Conservation (phyloP, 2,329 filamentous ascomycete species). For the Monilinia laxa region DNA sequence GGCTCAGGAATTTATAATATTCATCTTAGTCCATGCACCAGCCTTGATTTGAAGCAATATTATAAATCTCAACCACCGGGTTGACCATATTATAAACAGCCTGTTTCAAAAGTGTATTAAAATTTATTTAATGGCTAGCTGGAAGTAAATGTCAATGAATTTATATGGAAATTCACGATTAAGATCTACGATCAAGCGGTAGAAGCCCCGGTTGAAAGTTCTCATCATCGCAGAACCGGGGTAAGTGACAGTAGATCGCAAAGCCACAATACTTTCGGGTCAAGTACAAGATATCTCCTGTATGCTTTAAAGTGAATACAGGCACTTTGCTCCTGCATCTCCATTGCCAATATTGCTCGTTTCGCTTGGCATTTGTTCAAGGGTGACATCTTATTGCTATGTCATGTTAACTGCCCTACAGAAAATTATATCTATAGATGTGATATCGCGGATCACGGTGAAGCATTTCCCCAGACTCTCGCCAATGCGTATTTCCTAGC, state of each 20-base stretch:
- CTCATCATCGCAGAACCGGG: background rate
- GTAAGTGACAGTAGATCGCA: background rate
- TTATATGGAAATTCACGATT: background rate
- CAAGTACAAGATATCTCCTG: background rate
- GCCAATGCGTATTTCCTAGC: background rate
- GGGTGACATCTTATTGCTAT: background rate
- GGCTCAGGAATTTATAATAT: background rate
- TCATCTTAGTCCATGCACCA: background rate
- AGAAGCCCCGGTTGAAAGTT: background rate
- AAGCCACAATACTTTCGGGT: background rate
- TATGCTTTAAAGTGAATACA: background rate
- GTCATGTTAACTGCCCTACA: background rate
- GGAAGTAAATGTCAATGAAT: background rate
- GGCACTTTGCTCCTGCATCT: background rate
- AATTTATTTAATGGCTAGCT: background rate
- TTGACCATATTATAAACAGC: background rate
- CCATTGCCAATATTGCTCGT: background rate
- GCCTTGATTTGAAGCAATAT: background rate
- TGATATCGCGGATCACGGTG: background rate
- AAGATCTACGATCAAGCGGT: background rate
- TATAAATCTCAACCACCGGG: background rate
- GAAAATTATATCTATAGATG: background rate
- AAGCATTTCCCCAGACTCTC: background rate
- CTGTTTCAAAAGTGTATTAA: background rate
- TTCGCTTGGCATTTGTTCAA: background rate